A percentile compares a stretch with the other conserved stretches of the same genome.
phyloP scores from a whole-genome alignment of 441 rosid genomes.

The Macaranga tanarius region DNA sequence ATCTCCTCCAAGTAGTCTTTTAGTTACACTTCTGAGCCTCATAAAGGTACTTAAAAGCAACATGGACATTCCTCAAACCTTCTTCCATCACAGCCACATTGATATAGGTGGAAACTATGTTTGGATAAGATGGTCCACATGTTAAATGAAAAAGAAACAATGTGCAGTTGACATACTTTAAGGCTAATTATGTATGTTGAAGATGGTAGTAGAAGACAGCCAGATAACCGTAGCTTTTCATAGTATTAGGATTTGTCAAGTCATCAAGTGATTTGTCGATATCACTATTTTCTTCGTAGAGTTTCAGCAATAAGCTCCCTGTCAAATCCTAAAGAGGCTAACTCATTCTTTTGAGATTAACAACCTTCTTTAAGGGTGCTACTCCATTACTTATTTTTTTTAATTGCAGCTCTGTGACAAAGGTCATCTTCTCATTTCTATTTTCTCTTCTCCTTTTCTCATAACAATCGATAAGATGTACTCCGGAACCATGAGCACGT shows the following conservation, averaged over 20 bases:
- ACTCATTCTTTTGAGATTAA: too few species aligned
- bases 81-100: conserved; percentile 87
- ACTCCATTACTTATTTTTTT: too few species aligned
- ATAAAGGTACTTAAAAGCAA: conserved; percentile 67
- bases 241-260: conserved; percentile 85
- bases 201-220: conserved; percentile 73
- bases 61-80: conserved; percentile 65
- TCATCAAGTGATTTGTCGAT: too few species aligned
- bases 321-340: too few species aligned
- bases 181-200: conserved; percentile 68
- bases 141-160: conserved; percentile 63
- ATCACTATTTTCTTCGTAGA: too few species aligned
- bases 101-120: conserved; percentile 69
- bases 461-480: too few species aligned
- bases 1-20: conserved; percentile 61
- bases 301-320: too few species aligned
- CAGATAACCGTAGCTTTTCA: conserved; percentile 73
- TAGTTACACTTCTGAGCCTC: conserved; percentile 75
- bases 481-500: too few species aligned
- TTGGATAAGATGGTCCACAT: conserved; percentile 71
- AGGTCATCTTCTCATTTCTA: too few species aligned
- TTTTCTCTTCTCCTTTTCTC: too few species aligned
- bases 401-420: too few species aligned
- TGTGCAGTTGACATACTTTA: conserved; percentile 74
- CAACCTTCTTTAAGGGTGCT: too few species aligned